phyloP scores from a whole-genome alignment of 2,329 filamentous ascomycete genomes.

The Chaetomium strumarium region DNA sequence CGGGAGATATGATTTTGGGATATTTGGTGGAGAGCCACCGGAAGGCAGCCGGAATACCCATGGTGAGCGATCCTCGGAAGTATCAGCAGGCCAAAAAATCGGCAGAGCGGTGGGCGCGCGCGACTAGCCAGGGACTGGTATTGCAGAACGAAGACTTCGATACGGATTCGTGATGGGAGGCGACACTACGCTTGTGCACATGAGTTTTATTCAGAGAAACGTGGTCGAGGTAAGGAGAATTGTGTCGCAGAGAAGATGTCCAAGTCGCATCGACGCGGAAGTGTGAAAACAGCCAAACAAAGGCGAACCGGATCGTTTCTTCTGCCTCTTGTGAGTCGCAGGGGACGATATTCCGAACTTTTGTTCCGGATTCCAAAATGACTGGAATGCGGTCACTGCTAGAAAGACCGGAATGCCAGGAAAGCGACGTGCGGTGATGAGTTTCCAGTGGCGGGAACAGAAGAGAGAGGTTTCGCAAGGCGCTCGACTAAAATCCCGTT shows the following conservation, averaged over 20 bases:
- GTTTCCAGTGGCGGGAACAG: no score
- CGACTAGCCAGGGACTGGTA: slow-evolving; percentile 9
- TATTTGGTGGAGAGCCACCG: slow-evolving; percentile 96
- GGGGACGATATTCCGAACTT: no score
- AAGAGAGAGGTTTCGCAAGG: no score
- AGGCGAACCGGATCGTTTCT: neutral
- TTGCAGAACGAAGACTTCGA: neutral
- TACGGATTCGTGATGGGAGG: neutral
- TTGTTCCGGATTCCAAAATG: no score
- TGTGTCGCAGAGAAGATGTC: neutral
- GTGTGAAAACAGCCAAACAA: neutral
- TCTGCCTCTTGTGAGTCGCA: no score
- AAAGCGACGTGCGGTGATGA: no score
- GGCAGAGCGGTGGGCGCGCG: neutral
- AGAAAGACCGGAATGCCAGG: no score
- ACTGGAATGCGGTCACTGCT: no score
- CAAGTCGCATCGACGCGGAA: neutral
- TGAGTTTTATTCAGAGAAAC: neutral
- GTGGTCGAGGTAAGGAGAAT: neutral
- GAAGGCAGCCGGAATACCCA: slow-evolving; percentile 94
- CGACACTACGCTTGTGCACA: slow-evolving; percentile 2
- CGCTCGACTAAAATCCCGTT: no score
- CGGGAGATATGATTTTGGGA: slow-evolving; percentile 90
- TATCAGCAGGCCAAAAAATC: neutral
- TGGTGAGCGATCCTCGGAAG: slow-evolving; percentile 33